These are phyloP conservation scores for Gossypium mustelinum DNA, from an alignment of 345 rosid genomes.

Conservation along the genomic window DNA sequence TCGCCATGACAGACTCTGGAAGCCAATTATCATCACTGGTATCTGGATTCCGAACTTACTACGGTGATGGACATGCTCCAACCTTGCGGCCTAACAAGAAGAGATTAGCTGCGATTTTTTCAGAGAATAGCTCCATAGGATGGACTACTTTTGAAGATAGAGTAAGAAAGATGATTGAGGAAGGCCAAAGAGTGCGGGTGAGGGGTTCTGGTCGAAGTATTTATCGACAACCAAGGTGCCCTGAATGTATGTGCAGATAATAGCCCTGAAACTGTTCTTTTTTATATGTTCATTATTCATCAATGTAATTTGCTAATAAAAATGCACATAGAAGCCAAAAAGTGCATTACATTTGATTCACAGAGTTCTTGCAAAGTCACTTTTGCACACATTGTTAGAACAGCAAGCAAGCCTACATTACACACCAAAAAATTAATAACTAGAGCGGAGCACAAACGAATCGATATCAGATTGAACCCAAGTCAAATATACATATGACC, in stretches of 20 bases:
- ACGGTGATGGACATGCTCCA: slow-evolving; percentile 67
- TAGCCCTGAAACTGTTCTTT: not conserved
- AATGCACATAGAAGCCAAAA: not conserved
- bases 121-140: slow-evolving; percentile 45
- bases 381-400: not conserved
- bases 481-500: not conserved
- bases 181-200: slow-evolving; percentile 52
- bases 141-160: slow-evolving; percentile 40
- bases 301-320: not conserved
- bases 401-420: not conserved
- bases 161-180: slow-evolving; percentile 65
- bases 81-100: slow-evolving; percentile 84
- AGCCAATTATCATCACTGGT: slow-evolving; percentile 89
- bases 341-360: not conserved
- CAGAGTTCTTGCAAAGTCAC: not conserved
- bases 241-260: slow-evolving; percentile 68
- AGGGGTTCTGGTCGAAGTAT: slow-evolving; percentile 75
- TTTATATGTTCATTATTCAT: not conserved
- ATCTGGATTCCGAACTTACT: slow-evolving; percentile 84
- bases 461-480: slow-evolving; percentile 9
- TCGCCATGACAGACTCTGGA: slow-evolving; percentile 96
- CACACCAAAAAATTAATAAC: not conserved
- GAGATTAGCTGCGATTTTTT: slow-evolving; percentile 77
- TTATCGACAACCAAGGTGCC: slow-evolving; percentile 81
- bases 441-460: not conserved